Base-by-base conservation (phyloP, 495 filamentous ascomycete genomes). In the Articulospora tetracladia region DNA sequence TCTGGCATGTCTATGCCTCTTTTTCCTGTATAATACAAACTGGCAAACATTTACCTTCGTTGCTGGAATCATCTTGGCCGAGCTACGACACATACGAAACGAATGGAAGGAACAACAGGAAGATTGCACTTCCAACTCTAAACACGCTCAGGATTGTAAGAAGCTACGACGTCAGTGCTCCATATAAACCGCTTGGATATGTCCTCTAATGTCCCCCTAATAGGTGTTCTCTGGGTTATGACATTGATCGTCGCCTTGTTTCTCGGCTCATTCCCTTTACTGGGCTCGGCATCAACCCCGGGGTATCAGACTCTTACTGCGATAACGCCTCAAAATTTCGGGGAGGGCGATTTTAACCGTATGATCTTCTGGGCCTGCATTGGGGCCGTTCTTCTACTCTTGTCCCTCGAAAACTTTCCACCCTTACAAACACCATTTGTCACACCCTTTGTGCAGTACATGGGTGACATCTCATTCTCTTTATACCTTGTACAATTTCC, bases 401-500 rank as follows among this genome's bases (percentile, higher is more conserved):
- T 76, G 66, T 74, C 76, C 27, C 74, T 82, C 59, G 81, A 80
- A 32, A 79, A 82, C 53, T 75, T 81, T 44, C 69, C 67, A 1
- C 68, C 71, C 17, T 73, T 86, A 55, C 77, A 80, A 59, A 71
- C 68, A 44, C 66, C 84, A 46, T 83, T 87, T 67, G 76, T 76
- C 46, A 76, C 78, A 53, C 68, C 74, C 0, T 46, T 86, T 0
- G 81, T 81, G 24, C 84, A 84, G 62, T 87, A 87, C 63, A 74
- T 83, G 15, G 84, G 83, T 46, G 76, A 80, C 30, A 78, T 85
- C 52, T 79, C 77, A 8, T 83, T 72, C 65, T 73, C 76, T 12
- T 76, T 84, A 52, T 85, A 84, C 41, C 73, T 84, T 39, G 76
- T 83, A 25, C 81, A 82, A 51, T 77, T 76, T 3, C 79, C 77